Evolutionary conservation across 805 yeast species (phyloP).

Genomic region (Groenewaldozyma salmanticensis): DNA sequence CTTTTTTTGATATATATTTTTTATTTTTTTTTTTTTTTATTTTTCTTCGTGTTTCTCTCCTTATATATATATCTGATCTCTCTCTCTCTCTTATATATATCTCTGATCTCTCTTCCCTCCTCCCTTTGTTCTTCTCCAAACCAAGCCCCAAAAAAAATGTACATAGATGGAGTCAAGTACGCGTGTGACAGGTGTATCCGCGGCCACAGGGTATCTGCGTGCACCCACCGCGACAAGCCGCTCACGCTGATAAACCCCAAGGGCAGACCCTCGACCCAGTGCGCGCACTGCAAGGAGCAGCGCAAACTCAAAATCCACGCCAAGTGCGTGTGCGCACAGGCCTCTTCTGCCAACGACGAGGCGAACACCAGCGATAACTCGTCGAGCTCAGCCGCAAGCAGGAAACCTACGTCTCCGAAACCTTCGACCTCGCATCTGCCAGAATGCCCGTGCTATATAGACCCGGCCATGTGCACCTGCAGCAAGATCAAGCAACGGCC

Average conservation of each 20-base stretch:
- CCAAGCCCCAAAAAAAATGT: constrained; percentile 42
- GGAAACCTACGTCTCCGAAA: background rate
- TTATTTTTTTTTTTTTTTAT: constrained; percentile 2
- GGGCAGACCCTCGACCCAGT: constrained; percentile 92
- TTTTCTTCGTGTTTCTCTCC: constrained; percentile 1
- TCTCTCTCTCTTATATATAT: background rate
- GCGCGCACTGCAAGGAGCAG: constrained; percentile 52
- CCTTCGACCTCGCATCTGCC: constrained; percentile 6
- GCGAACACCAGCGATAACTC: background rate
- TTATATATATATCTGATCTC: background rate
- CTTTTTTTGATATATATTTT: background rate
- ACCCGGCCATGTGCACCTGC: constrained; percentile 16
- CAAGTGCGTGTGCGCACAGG: constrained; percentile 27
- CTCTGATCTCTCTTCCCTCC: background rate
- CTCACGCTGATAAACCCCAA: constrained; percentile 90
- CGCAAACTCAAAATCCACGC: constrained; percentile 21
- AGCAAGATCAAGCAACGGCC: constrained; percentile 10
- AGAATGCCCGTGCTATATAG: constrained; percentile 17
- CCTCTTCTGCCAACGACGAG: constrained; percentile 8
- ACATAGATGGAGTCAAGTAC: constrained; percentile 85
- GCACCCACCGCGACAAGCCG: constrained; percentile 87
- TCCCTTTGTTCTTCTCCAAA: background rate
- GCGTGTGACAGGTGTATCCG: constrained; percentile 95
- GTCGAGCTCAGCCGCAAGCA: too few relatives aligned
- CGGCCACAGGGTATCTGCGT: constrained; percentile 92